Evolutionary conservation across 73 alveolate genomes (phyloP).

Genomic region (Loxodes magnus): DNA sequence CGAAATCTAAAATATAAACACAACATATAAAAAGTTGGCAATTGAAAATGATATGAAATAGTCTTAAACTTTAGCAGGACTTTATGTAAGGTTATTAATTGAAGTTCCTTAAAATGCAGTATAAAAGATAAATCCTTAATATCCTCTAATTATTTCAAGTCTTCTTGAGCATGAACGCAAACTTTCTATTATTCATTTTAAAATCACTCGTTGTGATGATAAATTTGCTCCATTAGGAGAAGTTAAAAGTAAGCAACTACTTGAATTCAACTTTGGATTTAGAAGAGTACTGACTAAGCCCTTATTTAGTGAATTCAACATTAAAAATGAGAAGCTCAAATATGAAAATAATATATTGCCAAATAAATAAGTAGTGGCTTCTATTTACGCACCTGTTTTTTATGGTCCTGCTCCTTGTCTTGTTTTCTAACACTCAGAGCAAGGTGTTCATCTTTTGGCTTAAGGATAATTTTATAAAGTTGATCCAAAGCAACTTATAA

Average conservation of each 20-base stretch:
- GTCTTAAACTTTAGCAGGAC: constrained; percentile 13
- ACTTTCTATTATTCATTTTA: constrained; percentile 83
- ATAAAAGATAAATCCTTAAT: constrained; percentile 21
- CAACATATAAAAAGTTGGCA: constrained; percentile 11
- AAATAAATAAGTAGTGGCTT: constrained; percentile 57
- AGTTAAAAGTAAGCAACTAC: constrained; percentile 58
- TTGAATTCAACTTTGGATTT: constrained; percentile 87
- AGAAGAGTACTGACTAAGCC: constrained; percentile 83
- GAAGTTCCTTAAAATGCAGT: constrained; percentile 33
- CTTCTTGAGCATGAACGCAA: constrained; percentile 91
- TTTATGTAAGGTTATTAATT: constrained; percentile 24
- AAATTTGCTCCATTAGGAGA: constrained; percentile 36
- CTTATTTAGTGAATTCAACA: constrained; percentile 52
- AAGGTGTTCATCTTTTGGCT: constrained; percentile 57
- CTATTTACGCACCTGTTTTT: constrained; percentile 63
- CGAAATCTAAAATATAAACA: constrained; percentile 4
- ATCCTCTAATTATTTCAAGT: constrained; percentile 68
- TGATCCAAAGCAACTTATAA: constrained; percentile 85
- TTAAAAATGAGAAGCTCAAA: constrained; percentile 70
- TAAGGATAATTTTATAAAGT: constrained; percentile 69
- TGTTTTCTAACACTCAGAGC: constrained; percentile 59
- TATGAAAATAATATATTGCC: constrained; percentile 60
- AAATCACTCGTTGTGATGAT: constrained; percentile 57
- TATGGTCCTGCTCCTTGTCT: constrained; percentile 76
- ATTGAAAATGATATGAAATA: constrained; percentile 10